Evolutionary conservation across 768 basidiomycete genomes (phyloP), one percentile per base, ranked within the genome.

Genomic region (Xerocomus potaroensis): DNA sequence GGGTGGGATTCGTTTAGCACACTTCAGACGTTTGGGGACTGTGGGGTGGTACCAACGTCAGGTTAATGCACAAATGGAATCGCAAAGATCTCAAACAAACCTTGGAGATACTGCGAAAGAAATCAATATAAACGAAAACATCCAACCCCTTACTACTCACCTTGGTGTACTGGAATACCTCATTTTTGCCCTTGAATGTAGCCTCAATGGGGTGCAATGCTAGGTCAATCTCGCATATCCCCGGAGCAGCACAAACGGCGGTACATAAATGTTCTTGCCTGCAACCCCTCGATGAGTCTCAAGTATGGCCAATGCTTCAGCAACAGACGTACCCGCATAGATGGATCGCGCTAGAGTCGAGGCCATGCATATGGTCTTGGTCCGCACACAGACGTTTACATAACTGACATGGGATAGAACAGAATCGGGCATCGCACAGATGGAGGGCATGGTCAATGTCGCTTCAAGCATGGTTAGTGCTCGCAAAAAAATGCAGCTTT

Each of bases 101-200:
- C 73, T 69, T 80, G 80, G 0, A 71, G 69, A 55, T 81, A 81
- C 79, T 80, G 31, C n/a, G 23, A 8, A n/a, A n/a, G n/a, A n/a
- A n/a, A n/a, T n/a, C 10, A 30, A 39, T 40, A 35, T 9, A 27
- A 10, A 27, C 10, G 26, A 10, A 27, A 27, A 5, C 10, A 27
- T 27, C 26, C 10, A 27, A 27, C 26, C 5, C 26, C 6, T 27
- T 5, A 23, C 29, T 16, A 41, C 45, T 29, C 38, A 78, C 82
- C 72, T 76, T 84, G 1, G 81, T 83, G 47, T 79, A 84, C 51
- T 79, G 74, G 61, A 81, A 83, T 3, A 71, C 77, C 52, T 80
- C 77, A 32, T 82, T 76, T 47, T 66, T 68, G 2, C 83, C 83
- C 0, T 71, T 76, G 49, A 83, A 84, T 0, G 78, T 81, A 7